Percentiles rank a stretch among this genome's conserved stretches.
Evolutionary conservation across 2,329 filamentous ascomycete genomes (phyloP).

Genomic region (Chaetomium olivaceum): DNA sequence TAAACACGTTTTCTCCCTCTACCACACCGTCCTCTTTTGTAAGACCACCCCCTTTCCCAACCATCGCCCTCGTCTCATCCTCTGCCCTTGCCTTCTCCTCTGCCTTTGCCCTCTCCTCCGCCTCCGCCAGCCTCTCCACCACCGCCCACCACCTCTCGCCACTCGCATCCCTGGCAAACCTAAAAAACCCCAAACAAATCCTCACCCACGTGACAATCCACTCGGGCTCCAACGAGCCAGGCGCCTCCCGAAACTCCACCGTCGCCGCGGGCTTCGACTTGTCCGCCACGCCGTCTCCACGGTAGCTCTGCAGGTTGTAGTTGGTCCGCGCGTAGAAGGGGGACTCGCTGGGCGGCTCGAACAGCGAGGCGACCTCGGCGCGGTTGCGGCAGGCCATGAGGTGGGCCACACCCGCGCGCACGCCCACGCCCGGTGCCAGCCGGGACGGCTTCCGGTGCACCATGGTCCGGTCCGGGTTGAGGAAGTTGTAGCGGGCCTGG

Average conservation of each 20-base stretch:
- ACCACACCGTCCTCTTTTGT: too few species aligned
- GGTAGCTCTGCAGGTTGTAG: slow-evolving; percentile 34
- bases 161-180: slow-evolving; percentile 27
- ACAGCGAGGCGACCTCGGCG: slow-evolving; percentile 12
- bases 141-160: slow-evolving; percentile 11
- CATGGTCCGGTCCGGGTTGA: background rate
- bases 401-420: slow-evolving; percentile 10
- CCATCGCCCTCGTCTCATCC: too few species aligned
- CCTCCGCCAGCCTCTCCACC: slow-evolving; percentile 13
- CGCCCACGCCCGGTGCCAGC: background rate
- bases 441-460: too few species aligned
- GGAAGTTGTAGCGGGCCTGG: background rate
- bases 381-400: slow-evolving; percentile 23
- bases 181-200: slow-evolving; percentile 37
- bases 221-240: slow-evolving; percentile 38
- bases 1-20: background rate
- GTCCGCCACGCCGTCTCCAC: background rate
- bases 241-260: slow-evolving; percentile 44
- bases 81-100: slow-evolving; percentile 13
- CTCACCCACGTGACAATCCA: slow-evolving; percentile 41
- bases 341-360: background rate
- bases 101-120: slow-evolving; percentile 14
- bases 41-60: background rate
- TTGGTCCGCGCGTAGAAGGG: slow-evolving; percentile 21
- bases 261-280: slow-evolving; percentile 9